These are phyloP conservation scores for Arxiozyma bovina DNA, from an alignment of 1,139 yeast species.

Conservation along the genomic window DNA sequence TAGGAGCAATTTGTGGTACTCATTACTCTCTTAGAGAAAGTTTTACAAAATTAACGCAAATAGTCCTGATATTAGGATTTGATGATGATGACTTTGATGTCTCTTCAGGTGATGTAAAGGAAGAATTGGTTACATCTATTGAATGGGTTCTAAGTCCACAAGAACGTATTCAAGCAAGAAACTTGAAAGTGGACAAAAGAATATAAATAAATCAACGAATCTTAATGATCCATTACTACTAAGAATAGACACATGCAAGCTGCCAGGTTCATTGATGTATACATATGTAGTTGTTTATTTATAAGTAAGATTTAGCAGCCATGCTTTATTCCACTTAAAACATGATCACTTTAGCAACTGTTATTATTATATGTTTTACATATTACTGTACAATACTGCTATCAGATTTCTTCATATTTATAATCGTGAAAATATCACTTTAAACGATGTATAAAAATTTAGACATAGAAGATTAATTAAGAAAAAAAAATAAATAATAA, in stretches of 20 bases:
- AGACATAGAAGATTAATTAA: background rate
- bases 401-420: too few relatives aligned
- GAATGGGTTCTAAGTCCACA: conserved; percentile 76
- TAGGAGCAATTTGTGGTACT: conserved; percentile 54
- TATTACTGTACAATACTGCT: too few relatives aligned
- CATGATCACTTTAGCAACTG: too few relatives aligned
- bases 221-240: background rate
- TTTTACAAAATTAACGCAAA: conserved; percentile 74
- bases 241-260: background rate
- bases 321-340: too few relatives aligned
- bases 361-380: too few relatives aligned
- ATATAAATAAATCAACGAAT: conserved; percentile 1
- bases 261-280: background rate
- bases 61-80: conserved; percentile 70
- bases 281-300: too few relatives aligned
- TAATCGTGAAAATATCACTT: background rate
- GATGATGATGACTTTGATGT: conserved; percentile 66
- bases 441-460: background rate
- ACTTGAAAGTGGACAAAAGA: conserved; percentile 39
- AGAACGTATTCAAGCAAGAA: conserved; percentile 56
- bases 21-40: conserved; percentile 67
- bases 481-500: background rate
- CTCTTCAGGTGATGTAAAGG: conserved; percentile 30
- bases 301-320: too few relatives aligned
- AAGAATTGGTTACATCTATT: conserved; percentile 40